phyloP scores from a whole-genome alignment of 2,329 filamentous ascomycete genomes.

The Gyromitra esculenta region DNA sequence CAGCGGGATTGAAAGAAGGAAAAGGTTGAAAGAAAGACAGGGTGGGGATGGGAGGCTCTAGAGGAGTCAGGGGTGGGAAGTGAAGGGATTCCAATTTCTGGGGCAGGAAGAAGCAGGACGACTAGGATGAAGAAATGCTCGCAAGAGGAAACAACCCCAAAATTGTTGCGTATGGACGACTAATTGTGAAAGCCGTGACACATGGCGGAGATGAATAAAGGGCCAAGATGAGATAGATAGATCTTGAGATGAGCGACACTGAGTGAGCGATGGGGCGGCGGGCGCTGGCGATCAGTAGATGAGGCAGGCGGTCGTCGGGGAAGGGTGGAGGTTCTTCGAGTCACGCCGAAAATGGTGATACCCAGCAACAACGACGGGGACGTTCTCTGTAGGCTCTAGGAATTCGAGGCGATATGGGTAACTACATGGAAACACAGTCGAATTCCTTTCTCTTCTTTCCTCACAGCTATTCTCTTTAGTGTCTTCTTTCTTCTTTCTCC shows the following conservation, averaged over 20 bases:
- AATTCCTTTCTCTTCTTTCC: constrained; percentile 4
- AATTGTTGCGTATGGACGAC: constrained; percentile 38
- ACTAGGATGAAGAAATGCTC: neutral
- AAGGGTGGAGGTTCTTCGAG: constrained; percentile 29
- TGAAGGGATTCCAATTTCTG: constrained; percentile 42
- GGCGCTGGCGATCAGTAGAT: constrained; percentile 39
- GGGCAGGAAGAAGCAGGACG: constrained; percentile 7
- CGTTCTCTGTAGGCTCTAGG: constrained; percentile 1
- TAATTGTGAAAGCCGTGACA: constrained; percentile 45
- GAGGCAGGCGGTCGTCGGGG: constrained; percentile 30
- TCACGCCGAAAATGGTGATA: constrained; percentile 25
- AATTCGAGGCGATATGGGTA: constrained; percentile 22
- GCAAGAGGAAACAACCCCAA: constrained; percentile 22
- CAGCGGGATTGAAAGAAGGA: constrained; percentile 18
- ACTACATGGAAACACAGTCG: constrained; percentile 36
- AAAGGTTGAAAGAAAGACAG: constrained; percentile 23
- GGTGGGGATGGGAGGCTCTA: constrained; percentile 32
- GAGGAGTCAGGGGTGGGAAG: constrained; percentile 15
- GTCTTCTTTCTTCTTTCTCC: constrained; percentile 8
- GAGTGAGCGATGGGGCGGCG: constrained; percentile 18
- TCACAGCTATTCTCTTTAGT: neutral
- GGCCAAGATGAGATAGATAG: constrained; percentile 40
- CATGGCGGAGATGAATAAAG: constrained; percentile 51
- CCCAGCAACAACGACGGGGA: neutral
- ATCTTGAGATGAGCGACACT: constrained; percentile 22